Base-by-base conservation (phyloP, 2,329 filamentous ascomycete genomes). In the Akanthomyces uredinophilus region DNA sequence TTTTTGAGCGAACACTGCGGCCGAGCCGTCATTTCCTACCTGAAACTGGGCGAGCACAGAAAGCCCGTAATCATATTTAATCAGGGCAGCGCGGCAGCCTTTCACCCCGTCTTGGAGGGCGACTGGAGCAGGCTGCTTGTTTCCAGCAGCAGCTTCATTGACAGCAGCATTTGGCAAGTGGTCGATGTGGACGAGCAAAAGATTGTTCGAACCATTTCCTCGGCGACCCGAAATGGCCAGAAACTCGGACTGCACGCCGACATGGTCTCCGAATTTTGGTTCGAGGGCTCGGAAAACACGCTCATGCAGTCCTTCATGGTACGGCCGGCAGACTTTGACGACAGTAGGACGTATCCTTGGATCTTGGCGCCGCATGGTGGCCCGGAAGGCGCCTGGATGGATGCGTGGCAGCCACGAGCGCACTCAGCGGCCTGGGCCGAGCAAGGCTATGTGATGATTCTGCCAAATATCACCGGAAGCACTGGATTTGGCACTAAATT, bases 401-500 rank as follows among this genome's bases (percentile, higher is more conserved):
- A 86, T 64, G 72, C 75, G 54, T 85, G 83, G 83, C 78, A 65
- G 73, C 77, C 67, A 58, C 74, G 69, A 65, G 83, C 79, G 79
- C 85, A 86, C 64, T 74, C 78, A 1, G 79, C 79, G 1, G 73
- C 83, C 3, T 87, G 83, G 73, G 84, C 84, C 4, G 82, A 86
- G 66, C 82, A 87, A 68, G 85, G 84, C 10, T 87, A 86, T 63
- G 74, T 86, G 11, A 79, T 86, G 2, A 74, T 87, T n/a, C 74
- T 79, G 6, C 85, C 85, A 4, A 86, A 87, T 65, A 80, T 84
- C 2, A 82, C 82, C 0, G 85, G 84, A 22, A 85, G 82, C 61
- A 78, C 77, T 2, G 82, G 83, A 0, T 87, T 83, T 63, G 85
- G 84, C 1, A 74, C 70, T 10, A 72, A 73, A 0, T 75, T 77